Conservation (phyloP, 306 rosid species). For the Ziziphus jujuba region DNA sequence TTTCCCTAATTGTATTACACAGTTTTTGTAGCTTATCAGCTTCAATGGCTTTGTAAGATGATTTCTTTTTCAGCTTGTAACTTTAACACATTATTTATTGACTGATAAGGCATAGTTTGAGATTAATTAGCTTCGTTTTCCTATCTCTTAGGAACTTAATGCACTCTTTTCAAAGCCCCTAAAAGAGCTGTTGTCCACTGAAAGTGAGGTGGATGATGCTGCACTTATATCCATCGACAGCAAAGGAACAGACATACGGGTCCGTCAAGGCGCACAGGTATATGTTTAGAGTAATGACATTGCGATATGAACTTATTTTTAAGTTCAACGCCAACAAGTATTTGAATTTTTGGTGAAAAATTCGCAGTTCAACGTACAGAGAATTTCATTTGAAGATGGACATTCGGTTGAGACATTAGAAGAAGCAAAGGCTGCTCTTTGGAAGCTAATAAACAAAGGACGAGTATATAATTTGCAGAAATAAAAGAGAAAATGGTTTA, state of each 20-base stretch:
- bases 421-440: slow-evolving; percentile 92
- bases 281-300: neutral
- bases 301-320: neutral
- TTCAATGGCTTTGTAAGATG: neutral
- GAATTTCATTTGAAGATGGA: slow-evolving; percentile 92
- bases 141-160: slow-evolving; percentile 67
- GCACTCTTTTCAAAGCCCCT: slow-evolving; percentile 94
- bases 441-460: slow-evolving; percentile 74
- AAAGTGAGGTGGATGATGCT: slow-evolving; percentile 90
- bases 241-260: slow-evolving; percentile 92
- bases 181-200: slow-evolving; percentile 78
- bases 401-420: slow-evolving; percentile 84
- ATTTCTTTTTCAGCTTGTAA: neutral
- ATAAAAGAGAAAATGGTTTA: slow-evolving; percentile 16
- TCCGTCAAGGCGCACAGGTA: slow-evolving; percentile 99
- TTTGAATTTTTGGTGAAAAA: neutral
- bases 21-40: no score
- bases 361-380: slow-evolving; percentile 88
- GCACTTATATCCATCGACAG: slow-evolving; percentile 98
- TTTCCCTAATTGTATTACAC: no score
- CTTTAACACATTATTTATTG: neutral
- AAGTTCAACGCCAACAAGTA: neutral
- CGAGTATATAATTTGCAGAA: slow-evolving; percentile 64
- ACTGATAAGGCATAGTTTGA: neutral
- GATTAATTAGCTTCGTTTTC: neutral